Evolutionary conservation across 805 yeast genomes (phyloP).

Genomic region (Yamadazyma endophytica): DNA sequence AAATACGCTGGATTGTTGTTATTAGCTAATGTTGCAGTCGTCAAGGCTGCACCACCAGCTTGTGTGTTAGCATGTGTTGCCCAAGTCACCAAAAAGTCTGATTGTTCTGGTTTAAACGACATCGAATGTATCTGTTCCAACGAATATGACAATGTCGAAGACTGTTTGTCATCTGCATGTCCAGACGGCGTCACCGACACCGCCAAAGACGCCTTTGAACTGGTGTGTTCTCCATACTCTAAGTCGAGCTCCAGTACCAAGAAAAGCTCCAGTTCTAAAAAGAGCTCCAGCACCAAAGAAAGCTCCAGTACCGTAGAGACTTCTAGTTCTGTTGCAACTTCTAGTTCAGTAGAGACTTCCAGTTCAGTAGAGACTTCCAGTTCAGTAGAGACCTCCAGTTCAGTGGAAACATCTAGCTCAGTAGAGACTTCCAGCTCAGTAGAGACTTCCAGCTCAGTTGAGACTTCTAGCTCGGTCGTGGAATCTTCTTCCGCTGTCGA

Average conservation of each 20-base stretch:
- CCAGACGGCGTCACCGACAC: slow-evolving; percentile 55
- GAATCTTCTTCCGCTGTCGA: slow-evolving; percentile 5
- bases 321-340: slow-evolving; percentile 20
- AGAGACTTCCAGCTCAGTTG: slow-evolving; percentile 11
- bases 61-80: slow-evolving; percentile 88
- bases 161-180: slow-evolving; percentile 67
- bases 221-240: slow-evolving; percentile 48
- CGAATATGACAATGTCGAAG: slow-evolving; percentile 48
- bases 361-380: slow-evolving; percentile 16
- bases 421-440: slow-evolving; percentile 13
- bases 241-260: slow-evolving; percentile 20
- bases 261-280: slow-evolving; percentile 17
- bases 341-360: slow-evolving; percentile 16
- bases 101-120: slow-evolving; percentile 59
- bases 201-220: slow-evolving; percentile 58
- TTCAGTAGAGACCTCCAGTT: slow-evolving; percentile 12
- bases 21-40: slow-evolving; percentile 28
- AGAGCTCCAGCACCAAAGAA: slow-evolving; percentile 25
- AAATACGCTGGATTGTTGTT: too few species aligned
- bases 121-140: slow-evolving; percentile 65
- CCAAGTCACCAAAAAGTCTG: slow-evolving; percentile 54
- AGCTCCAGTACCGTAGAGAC: slow-evolving; percentile 30
- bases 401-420: slow-evolving; percentile 5
- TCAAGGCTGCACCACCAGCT: slow-evolving; percentile 80
- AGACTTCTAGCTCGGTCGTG: slow-evolving; percentile 4